Evolutionary conservation across 352 stramenopile species (phyloP), one percentile per base, ranked within the genome.

Genomic region (Aphanomyces cochlioides): DNA sequence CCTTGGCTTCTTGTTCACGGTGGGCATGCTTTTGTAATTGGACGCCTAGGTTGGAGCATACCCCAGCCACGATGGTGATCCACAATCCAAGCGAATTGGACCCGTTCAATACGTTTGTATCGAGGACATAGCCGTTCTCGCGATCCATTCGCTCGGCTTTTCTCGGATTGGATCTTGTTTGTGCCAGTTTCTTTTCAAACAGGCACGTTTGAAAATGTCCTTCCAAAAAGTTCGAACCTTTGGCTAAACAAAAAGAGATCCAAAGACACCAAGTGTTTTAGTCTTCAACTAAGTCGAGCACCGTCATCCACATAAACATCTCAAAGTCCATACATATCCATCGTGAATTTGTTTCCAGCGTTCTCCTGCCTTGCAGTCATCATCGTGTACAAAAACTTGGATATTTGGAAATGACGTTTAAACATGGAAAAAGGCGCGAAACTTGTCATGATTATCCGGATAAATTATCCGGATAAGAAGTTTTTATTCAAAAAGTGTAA

Each of bases 1-100:
- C 53, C 7, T 81, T 72, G 60, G 96, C 87, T n/a, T 74, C 19
- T 19, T 37, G 54, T 37, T 19, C 21, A 4, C 43, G 54, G 43
- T 61, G 54, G 7, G 84, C 93, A 72, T 87, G 92, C 76, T 96
- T 96, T 72, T 96, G 87, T 40, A 95, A 83, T 67, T 96, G 96
- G 36, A 96, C 87, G 69, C 90, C 90, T 19, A 96, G 69, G 58
- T 97, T 97, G 48, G 86, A 94, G 53, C 95, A 67, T 41, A 96
- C 72, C 58, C 87, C 93, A 7, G 85, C 83, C 40, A 84, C 76
- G 21, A 96, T 67, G 3, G 59, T 67, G 40, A 67, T 67, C 37
- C 39, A 47, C 13, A 67, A 34, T 13, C 59, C 59, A 8, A 67
- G 13, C 1, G 40, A 17, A 28, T 54, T 67, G 19, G 59, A n/a